Evolutionary conservation across 306 rosid species (phyloP).

Genomic region (Pachyrhizus erosus): DNA sequence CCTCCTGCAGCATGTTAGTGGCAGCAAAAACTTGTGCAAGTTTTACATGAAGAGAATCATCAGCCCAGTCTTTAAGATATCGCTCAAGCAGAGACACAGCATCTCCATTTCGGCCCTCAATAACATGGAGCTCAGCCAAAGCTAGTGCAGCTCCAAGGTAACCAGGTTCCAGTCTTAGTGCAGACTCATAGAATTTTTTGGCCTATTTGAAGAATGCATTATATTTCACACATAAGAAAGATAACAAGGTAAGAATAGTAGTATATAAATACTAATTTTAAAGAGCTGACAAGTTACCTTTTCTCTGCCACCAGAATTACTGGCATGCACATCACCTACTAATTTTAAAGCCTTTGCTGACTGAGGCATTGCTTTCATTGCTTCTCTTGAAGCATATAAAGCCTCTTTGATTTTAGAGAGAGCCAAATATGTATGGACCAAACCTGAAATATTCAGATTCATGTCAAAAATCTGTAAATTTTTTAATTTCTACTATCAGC

Average conservation of each 20-base stretch:
- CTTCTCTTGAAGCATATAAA: slow-evolving; percentile 95
- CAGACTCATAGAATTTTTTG: slow-evolving; percentile 97
- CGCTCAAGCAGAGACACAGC: slow-evolving; percentile 93
- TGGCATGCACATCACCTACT: slow-evolving; percentile 97
- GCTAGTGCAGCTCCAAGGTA: slow-evolving; percentile 99
- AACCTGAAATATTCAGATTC: slow-evolving; percentile 63
- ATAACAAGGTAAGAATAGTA: slow-evolving; percentile 30
- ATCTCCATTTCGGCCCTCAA: slow-evolving; percentile 93
- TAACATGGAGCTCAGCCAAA: slow-evolving; percentile 98
- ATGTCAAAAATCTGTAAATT: slow-evolving; percentile 37
- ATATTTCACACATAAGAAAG: slow-evolving; percentile 39
- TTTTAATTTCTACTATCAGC: slow-evolving; percentile 25
- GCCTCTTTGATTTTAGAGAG: slow-evolving; percentile 94
- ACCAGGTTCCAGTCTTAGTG: slow-evolving; percentile 97
- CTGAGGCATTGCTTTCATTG: slow-evolving; percentile 99
- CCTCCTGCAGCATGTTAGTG: slow-evolving; percentile 93
- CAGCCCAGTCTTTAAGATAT: slow-evolving; percentile 99
- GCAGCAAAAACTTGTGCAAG: slow-evolving; percentile 97
- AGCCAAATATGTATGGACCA: slow-evolving; percentile 91
- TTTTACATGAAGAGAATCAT: slow-evolving; percentile 97
- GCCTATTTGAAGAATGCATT: slow-evolving; percentile 65
- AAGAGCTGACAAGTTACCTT: slow-evolving; percentile 66
- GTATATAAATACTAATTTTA: slow-evolving; percentile 8
- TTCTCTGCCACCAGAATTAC: slow-evolving; percentile 93
- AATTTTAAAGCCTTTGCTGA: slow-evolving; percentile 97